A percentile compares a stretch with the other conserved stretches of the same genome.
These are phyloP conservation scores for maize (Zea mays) DNA, from an alignment of 176 grass and related monocot species.

Conservation along the genomic window DNA sequence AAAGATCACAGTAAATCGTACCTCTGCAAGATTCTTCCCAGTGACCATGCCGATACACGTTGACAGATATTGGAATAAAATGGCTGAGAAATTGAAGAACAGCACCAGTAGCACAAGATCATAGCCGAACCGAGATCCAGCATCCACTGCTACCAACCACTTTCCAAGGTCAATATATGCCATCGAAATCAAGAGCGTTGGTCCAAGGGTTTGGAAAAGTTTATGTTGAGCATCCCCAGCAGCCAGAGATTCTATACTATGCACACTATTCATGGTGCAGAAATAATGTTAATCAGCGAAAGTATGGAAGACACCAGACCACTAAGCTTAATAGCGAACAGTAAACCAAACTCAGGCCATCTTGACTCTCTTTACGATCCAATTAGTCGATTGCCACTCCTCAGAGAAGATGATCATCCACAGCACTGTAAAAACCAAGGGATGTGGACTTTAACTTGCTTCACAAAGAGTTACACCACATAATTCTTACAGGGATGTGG, in stretches of 20 bases:
- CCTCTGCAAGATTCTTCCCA: constrained; percentile 79
- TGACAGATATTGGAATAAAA: constrained; percentile 82
- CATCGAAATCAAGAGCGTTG: constrained; percentile 74
- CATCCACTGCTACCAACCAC: constrained; percentile 66
- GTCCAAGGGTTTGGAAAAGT: constrained; percentile 54
- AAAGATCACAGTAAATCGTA: constrained; percentile 8
- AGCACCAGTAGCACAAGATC: constrained; percentile 76
- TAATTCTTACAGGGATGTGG: neutral
- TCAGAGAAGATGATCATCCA: constrained; percentile 1
- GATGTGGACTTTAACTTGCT: neutral
- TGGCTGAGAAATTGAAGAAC: constrained; percentile 73
- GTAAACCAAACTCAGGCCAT: neutral
- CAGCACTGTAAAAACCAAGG: neutral
- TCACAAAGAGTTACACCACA: neutral
- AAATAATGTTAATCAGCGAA: neutral
- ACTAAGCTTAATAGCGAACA: neutral
- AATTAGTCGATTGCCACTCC: neutral
- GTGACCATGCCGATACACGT: constrained; percentile 68
- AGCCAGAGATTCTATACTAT: constrained; percentile 26
- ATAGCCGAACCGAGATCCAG: constrained; percentile 66
- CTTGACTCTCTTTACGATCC: neutral
- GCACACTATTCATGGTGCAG: constrained; percentile 30
- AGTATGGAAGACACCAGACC: neutral
- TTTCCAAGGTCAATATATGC: constrained; percentile 86
- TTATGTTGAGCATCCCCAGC: constrained; percentile 32